Conservation (phyloP, 2,329 filamentous ascomycete genomes). For the Trichoderma brevicompactum region DNA sequence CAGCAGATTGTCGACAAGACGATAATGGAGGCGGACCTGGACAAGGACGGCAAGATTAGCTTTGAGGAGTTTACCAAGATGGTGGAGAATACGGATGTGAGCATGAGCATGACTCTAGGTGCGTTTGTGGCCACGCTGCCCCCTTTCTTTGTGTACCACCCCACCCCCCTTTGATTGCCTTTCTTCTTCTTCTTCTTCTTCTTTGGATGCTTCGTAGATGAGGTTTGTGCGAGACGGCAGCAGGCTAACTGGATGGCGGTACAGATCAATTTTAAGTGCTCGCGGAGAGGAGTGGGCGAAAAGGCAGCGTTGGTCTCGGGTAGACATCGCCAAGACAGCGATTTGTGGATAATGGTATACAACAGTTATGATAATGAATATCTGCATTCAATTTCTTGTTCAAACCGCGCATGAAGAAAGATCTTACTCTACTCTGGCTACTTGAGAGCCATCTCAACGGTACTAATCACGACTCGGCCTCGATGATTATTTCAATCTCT, state of each 20-base stretch:
- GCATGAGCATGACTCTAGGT: constrained; percentile 76
- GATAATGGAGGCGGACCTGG: constrained; percentile 98
- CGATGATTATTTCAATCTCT: too few species aligned
- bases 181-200: neutral
- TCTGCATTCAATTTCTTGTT: constrained; percentile 24
- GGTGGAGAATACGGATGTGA: constrained; percentile 90
- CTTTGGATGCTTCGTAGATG: neutral
- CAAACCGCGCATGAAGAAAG: neutral
- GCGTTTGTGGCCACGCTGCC: constrained; percentile 39
- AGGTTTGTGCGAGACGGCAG: neutral
- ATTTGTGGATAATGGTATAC: constrained; percentile 30
- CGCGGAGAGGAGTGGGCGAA: neutral
- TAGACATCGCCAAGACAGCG: constrained; percentile 28
- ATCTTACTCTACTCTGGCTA: neutral
- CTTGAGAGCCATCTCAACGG: neutral
- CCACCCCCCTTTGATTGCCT: neutral
- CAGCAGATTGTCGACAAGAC: constrained; percentile 99
- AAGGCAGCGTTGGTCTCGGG: constrained; percentile 29
- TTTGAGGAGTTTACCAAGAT: constrained; percentile 99
- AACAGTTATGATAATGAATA: constrained; percentile 39
- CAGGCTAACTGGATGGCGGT: constrained; percentile 6
- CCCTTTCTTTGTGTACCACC: neutral
- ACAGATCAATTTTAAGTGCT: constrained; percentile 36
- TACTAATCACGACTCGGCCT: neutral
- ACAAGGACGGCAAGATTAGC: constrained; percentile 96